phyloP scores from a whole-genome alignment of 2,329 filamentous ascomycete genomes.

The Taxawa tesnikishii region DNA sequence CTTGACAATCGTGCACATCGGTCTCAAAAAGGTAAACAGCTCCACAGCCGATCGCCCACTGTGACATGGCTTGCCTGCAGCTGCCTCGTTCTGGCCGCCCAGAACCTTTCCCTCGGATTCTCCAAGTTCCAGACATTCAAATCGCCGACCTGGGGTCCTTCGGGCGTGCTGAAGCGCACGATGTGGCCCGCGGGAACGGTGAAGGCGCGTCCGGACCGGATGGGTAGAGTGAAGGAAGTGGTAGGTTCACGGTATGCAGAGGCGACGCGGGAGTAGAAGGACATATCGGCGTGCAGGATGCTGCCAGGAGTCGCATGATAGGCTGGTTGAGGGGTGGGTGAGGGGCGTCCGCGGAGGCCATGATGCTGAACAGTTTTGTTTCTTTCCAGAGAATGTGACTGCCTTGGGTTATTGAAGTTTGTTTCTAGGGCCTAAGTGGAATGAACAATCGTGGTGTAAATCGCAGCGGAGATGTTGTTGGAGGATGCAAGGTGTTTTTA shows the following conservation, averaged over 20 bases:
- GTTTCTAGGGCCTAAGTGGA: too few relatives aligned
- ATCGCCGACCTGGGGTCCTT: slow-evolving; percentile 72
- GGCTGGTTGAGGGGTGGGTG: slow-evolving; percentile 15
- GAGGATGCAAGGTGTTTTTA: too few relatives aligned
- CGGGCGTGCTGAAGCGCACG: slow-evolving; percentile 60
- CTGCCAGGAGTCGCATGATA: slow-evolving; percentile 18
- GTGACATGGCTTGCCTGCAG: slow-evolving; percentile 65
- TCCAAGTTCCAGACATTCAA: slow-evolving; percentile 69
- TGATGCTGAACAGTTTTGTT: too few relatives aligned
- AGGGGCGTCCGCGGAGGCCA: slow-evolving; percentile 5
- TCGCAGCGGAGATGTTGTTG: too few relatives aligned
- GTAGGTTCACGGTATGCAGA: slow-evolving; percentile 16
- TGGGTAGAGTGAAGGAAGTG: slow-evolving; percentile 45
- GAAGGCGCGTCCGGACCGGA: slow-evolving; percentile 65
- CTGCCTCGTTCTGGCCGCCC: slow-evolving; percentile 68
- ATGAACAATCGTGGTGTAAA: too few relatives aligned
- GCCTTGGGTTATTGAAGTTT: too few relatives aligned
- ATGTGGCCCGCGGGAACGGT: slow-evolving; percentile 55
- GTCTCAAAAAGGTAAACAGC: slow-evolving; percentile 60
- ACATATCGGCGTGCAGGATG: slow-evolving; percentile 15
- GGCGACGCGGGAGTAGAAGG: slow-evolving; percentile 16
- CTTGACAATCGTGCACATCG: slow-evolving; percentile 53
- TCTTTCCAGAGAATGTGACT: too few relatives aligned
- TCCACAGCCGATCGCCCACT: slow-evolving; percentile 65
- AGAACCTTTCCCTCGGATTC: slow-evolving; percentile 71